These are phyloP conservation scores for Paramecium sonneborni DNA, from an alignment of 73 alveolate species.

Conservation along the genomic window DNA sequence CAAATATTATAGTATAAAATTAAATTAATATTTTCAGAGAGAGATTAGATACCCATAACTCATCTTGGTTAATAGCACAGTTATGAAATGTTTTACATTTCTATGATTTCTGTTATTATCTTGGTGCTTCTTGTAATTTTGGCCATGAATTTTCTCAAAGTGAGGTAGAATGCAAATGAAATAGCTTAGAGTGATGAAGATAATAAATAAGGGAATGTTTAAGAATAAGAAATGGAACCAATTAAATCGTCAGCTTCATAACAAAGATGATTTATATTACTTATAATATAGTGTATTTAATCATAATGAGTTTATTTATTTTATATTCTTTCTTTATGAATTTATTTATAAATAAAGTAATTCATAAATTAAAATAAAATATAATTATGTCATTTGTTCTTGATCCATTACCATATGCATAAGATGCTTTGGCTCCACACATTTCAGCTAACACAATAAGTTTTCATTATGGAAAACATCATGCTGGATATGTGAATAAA, in stretches of 20 bases:
- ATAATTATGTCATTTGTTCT: slow-evolving; percentile 43
- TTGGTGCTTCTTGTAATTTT: background rate
- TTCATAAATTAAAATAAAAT: background rate
- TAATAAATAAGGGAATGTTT: too few relatives aligned
- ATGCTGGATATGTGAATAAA: slow-evolving; percentile 84
- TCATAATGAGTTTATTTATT: background rate
- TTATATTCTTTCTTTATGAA: background rate
- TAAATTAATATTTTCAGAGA: background rate
- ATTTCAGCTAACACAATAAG: slow-evolving; percentile 79
- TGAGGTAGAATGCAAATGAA: background rate
- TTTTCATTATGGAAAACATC: slow-evolving; percentile 91
- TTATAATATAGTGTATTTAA: too few relatives aligned
- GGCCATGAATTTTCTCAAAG: background rate
- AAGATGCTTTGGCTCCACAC: slow-evolving; percentile 80
- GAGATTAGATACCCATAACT: background rate
- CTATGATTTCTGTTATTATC: background rate
- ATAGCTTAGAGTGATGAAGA: background rate
- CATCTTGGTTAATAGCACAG: background rate
- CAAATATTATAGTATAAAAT: background rate
- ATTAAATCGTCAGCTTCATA: too few relatives aligned
- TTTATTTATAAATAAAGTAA: background rate
- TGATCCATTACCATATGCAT: slow-evolving; percentile 44
- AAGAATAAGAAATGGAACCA: background rate
- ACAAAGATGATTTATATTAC: too few relatives aligned
- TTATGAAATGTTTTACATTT: background rate